Evolutionary conservation across 768 basidiomycete species (phyloP).

Genomic region (Holtermanniella nyarrowii): DNA sequence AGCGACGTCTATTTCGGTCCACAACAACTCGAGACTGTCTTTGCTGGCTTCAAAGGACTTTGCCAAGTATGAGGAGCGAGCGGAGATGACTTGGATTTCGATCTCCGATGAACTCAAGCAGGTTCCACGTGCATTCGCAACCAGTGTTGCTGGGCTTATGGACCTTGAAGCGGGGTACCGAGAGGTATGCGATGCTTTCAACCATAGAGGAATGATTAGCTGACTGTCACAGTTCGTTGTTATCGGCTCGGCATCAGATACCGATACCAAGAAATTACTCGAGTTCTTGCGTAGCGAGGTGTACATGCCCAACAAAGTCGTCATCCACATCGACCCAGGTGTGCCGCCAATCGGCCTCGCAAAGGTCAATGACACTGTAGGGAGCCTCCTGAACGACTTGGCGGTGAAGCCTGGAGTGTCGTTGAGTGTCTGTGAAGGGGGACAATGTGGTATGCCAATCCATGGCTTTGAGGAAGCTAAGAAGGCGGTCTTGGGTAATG

Average conservation of each 20-base stretch:
- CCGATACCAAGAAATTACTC: slow-evolving; percentile 54
- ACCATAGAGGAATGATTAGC: neutral
- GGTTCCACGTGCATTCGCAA: slow-evolving; percentile 25
- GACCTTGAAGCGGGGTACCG: slow-evolving; percentile 22
- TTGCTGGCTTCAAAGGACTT: slow-evolving; percentile 11
- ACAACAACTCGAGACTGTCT: slow-evolving; percentile 24
- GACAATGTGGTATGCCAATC: slow-evolving; percentile 25
- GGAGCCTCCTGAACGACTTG: slow-evolving; percentile 15
- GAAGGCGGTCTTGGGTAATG: slow-evolving; percentile 5
- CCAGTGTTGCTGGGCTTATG: slow-evolving; percentile 21
- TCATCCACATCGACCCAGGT: slow-evolving; percentile 48
- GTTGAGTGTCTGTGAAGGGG: slow-evolving; percentile 24
- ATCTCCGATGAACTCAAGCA: slow-evolving; percentile 22
- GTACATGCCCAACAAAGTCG: slow-evolving; percentile 59
- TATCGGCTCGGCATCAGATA: slow-evolving; percentile 11
- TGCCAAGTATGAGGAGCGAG: slow-evolving; percentile 19
- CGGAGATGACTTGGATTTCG: slow-evolving; percentile 15
- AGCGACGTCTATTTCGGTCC: slow-evolving; percentile 21
- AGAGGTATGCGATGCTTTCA: slow-evolving; percentile 15
- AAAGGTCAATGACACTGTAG: slow-evolving; percentile 19
- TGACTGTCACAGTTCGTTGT: slow-evolving; percentile 16
- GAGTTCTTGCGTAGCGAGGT: slow-evolving; percentile 53
- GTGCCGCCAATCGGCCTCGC: slow-evolving; percentile 13
- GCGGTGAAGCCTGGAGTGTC: slow-evolving; percentile 2
- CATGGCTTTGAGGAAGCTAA: slow-evolving; percentile 17